Base-by-base conservation (phyloP, 331 rosid species). In the Phaseolus coccineus region DNA sequence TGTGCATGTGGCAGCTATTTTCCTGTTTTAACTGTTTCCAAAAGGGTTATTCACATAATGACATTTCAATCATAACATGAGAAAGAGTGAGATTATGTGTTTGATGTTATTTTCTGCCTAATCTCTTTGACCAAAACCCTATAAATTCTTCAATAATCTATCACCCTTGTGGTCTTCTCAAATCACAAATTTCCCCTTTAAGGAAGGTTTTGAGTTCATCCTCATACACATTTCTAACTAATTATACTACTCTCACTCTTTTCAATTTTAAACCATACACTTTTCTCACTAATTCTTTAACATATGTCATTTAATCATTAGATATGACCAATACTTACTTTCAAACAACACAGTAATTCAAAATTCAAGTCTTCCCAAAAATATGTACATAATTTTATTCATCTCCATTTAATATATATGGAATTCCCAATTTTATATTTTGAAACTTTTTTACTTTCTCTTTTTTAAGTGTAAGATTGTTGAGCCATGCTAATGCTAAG, bases 101-200 rank as follows among this genome's bases (percentile, higher is more conserved):
- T 62, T 79, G 66, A 79, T 61, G 46, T 50, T 79, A 61, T 61
- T 71, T 71, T 56, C 31, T 69, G 33, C 63, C 78, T 74, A 79
- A 71, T 30, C 12, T 55, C 16, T 56, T n/a, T 76, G 53, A 62
- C 62, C 46, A 78, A 42, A 42, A 19, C 40, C 56, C 1, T n/a
- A 52, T 52, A 77, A 46, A 52, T 22, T 57, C 16, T 8, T 27
- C 8, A 65, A 42, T 69, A 68, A 5, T 35, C 30, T 48, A 22
- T 53, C 64, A 53, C 11, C 27, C 25, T 40, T 73, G 14, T 44
- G 4, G 4, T 15, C 57, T 82, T 64, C 50, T 35, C 65, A 24
- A 77, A n/a, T 65, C 82, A 77, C 39, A 71, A 31, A 44, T 77
- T 82, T 52, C 58, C 74, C 55, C 65, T 53, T 33, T 19, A 64